Percentiles rank a stretch among this genome's conserved stretches.
Evolutionary conservation across 2,329 filamentous ascomycete genomes (phyloP).

Genomic region (Chaetomium globosum): DNA sequence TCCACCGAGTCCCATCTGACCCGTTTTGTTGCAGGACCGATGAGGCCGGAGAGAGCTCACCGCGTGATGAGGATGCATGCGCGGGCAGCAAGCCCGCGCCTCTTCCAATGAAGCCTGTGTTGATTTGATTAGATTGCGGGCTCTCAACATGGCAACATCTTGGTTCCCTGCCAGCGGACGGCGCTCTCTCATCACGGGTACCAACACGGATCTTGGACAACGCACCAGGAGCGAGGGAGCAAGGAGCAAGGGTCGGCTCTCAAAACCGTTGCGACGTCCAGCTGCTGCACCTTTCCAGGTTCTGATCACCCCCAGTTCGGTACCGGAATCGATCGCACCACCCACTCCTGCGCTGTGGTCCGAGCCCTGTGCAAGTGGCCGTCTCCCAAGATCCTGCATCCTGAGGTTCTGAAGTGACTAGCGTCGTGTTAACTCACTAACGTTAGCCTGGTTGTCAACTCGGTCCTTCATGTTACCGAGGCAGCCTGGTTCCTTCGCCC

Average conservation of each 20-base stretch:
- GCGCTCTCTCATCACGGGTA: conserved; percentile 12
- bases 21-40: conserved; percentile 15
- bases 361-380: conserved; percentile 17
- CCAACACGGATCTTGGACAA: conserved; percentile 1
- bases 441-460: conserved; percentile 7
- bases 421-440: conserved; percentile 5
- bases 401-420: conserved; percentile 19
- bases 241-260: conserved; percentile 4
- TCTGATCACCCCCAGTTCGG: conserved; percentile 21
- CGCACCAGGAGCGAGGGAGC: neutral
- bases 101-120: conserved; percentile 3
- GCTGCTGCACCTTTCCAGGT: conserved; percentile 13
- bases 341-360: conserved; percentile 14
- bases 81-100: neutral
- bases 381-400: conserved; percentile 22
- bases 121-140: neutral
- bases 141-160: neutral
- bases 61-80: conserved; percentile 16
- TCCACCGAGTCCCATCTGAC: conserved; percentile 18
- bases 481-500: neutral
- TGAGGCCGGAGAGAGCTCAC: conserved; percentile 4
- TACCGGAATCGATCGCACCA: conserved; percentile 27
- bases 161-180: conserved; percentile 3
- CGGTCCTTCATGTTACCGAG: conserved; percentile 8
- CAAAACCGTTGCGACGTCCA: conserved; percentile 18